Base-by-base conservation (phyloP, 768 basidiomycete genomes). In the button mushroom (Agaricus bisporus) region DNA sequence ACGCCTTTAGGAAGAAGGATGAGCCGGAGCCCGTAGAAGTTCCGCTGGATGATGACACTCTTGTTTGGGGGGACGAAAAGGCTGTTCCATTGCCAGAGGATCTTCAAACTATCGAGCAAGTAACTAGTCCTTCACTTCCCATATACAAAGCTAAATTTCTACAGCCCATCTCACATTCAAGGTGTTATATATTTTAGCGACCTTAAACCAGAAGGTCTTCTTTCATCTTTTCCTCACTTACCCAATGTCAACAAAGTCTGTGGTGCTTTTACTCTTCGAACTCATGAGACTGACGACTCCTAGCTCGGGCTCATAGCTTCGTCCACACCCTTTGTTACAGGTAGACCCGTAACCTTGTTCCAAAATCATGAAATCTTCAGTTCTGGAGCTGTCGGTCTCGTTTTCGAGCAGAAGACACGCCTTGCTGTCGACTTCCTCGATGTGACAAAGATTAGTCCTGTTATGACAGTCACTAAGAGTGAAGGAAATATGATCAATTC, bases 311-410 rank as follows among this genome's bases (percentile, higher is more conserved):
- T 91, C 17, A 65, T 86, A 18, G 85, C 83, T 0, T 73, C 88
- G 0, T 84, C 88, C 2, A 91, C 90, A 2, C 88, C 88, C 0
- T 91, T 91, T 63, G 68, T 88, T 5, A 91, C 87, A 1, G 90
- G 88, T 12, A 70, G 85, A 17, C 82, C 84, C 0, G 79, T 85
- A 26, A 91, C 89, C 0, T 70, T 91, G 9, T 82, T 90, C 55
- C 66, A 75, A 54, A 78, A 85, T 47, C 69, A 73, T 36, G 62
- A 73, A 1, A 74, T 88, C 22, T 65, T 76, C 51, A 81, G 79
- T 0, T 71, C 77, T 6, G 90, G 90, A 6, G 87, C 88, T 3
- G 79, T 91, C 10, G 90, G 88, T 0, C 53, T 92, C 5, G 86
- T 79, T 0, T 57, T 85, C 25, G 36, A 28, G 43, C 41, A 25